Evolutionary conservation across 1,284 basidiomycete species (phyloP).

Genomic region (Ustilago curta): DNA sequence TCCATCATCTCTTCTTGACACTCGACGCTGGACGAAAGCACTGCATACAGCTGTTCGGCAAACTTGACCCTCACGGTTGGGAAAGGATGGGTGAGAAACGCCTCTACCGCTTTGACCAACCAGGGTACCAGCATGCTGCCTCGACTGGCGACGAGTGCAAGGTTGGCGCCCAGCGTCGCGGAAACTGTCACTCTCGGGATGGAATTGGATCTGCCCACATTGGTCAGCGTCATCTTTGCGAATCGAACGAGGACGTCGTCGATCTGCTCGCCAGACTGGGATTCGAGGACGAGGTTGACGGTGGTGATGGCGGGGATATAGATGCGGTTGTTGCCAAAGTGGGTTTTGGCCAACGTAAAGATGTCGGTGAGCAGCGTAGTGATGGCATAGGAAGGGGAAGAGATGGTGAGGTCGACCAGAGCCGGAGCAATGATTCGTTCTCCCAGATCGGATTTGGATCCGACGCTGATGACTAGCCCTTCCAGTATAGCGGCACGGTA

Average conservation of each 20-base stretch:
- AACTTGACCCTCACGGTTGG: slow-evolving; percentile 21
- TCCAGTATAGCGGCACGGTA: slow-evolving; percentile 32
- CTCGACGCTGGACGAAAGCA: slow-evolving; percentile 17
- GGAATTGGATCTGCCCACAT: slow-evolving; percentile 22
- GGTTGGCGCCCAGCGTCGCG: slow-evolving; percentile 24
- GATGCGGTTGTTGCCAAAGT: slow-evolving; percentile 52
- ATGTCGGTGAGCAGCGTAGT: slow-evolving; percentile 25
- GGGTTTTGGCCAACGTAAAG: slow-evolving; percentile 17
- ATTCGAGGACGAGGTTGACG: slow-evolving; percentile 50
- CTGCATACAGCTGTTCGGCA: slow-evolving; percentile 47
- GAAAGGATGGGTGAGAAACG: slow-evolving; percentile 27
- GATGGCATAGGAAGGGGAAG: neutral
- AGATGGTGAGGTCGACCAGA: slow-evolving; percentile 6
- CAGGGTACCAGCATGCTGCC: neutral
- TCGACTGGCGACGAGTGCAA: slow-evolving; percentile 11
- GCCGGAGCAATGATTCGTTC: slow-evolving; percentile 41
- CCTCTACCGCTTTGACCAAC: neutral
- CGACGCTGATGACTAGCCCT: slow-evolving; percentile 45
- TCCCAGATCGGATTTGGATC: slow-evolving; percentile 48
- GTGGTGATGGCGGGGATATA: slow-evolving; percentile 51
- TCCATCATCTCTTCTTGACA: slow-evolving; percentile 18
- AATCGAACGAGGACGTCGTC: neutral
- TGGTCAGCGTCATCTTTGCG: slow-evolving; percentile 24
- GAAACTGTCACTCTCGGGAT: slow-evolving; percentile 21
- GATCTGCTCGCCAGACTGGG: slow-evolving; percentile 14